Percentiles rank a stretch among this genome's conserved stretches.
phyloP scores from a whole-genome alignment of 306 rosid species.

The Prunus mume region DNA sequence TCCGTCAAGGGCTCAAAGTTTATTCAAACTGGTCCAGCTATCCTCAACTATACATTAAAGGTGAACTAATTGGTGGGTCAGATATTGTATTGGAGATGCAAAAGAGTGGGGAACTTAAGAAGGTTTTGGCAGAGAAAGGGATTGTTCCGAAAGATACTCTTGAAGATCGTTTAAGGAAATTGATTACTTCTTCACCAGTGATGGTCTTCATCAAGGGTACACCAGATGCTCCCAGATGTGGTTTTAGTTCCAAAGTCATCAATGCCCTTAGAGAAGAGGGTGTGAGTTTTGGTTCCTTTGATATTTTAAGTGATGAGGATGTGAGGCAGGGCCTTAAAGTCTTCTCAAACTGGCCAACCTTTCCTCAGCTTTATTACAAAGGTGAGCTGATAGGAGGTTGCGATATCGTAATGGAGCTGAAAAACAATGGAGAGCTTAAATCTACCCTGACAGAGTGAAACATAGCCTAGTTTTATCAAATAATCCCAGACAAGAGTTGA shows the following conservation, averaged over 20 bases:
- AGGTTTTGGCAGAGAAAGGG: slow-evolving; percentile 62
- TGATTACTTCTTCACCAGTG: slow-evolving; percentile 64
- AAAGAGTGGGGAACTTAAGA: slow-evolving; percentile 80
- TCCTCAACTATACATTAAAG: slow-evolving; percentile 77
- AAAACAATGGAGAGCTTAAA: slow-evolving; percentile 68
- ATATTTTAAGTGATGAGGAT: slow-evolving; percentile 69
- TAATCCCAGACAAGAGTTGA: slow-evolving; percentile 18
- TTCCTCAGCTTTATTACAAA: slow-evolving; percentile 87
- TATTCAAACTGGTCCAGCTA: slow-evolving; percentile 96
- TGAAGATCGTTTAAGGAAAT: slow-evolving; percentile 71
- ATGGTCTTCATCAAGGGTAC: slow-evolving; percentile 93
- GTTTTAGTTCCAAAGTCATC: slow-evolving; percentile 88
- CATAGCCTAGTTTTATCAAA: slow-evolving; percentile 17
- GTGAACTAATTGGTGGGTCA: slow-evolving; percentile 87
- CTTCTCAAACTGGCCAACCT: slow-evolving; percentile 94
- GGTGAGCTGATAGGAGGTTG: slow-evolving; percentile 89
- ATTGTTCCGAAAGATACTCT: slow-evolving; percentile 42
- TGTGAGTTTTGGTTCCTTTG: slow-evolving; percentile 70
- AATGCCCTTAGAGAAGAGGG: slow-evolving; percentile 68
- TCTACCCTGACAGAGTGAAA: slow-evolving; percentile 64
- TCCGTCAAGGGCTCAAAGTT: slow-evolving; percentile 89
- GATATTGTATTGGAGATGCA: slow-evolving; percentile 96
- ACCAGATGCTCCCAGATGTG: slow-evolving; percentile 86
- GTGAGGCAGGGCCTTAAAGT: slow-evolving; percentile 88
- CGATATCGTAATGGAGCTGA: slow-evolving; percentile 78